Evolutionary conservation across 768 basidiomycete species (phyloP).

Genomic region (Kwoniella botswanensis): DNA sequence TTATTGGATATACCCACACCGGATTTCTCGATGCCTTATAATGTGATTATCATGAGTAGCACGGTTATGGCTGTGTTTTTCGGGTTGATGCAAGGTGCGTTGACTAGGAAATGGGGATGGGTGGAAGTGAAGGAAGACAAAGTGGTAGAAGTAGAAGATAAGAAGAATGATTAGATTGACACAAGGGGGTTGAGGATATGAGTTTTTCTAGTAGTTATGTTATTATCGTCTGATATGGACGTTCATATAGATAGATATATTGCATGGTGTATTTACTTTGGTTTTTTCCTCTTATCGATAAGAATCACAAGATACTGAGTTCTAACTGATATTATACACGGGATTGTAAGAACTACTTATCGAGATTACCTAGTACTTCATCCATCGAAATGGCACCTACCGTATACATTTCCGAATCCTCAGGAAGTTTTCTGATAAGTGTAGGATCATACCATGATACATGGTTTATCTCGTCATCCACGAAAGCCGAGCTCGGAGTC

Average conservation of each 20-base stretch:
- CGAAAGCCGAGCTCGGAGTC: too few species aligned
- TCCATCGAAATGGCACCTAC: not conserved
- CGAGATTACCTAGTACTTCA: not conserved
- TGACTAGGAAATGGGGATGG: conserved; percentile 76
- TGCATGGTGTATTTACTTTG: too few species aligned
- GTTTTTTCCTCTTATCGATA: too few species aligned
- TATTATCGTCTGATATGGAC: not conserved
- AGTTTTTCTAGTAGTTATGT: not conserved
- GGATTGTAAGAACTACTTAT: not conserved
- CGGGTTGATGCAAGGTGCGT: conserved; percentile 84
- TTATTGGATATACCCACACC: conserved; percentile 96
- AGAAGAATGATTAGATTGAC: conserved; percentile 1
- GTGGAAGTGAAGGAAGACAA: conserved; percentile 43
- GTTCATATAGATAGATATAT: not conserved
- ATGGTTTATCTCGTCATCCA: not conserved
- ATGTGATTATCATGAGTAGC: conserved; percentile 92
- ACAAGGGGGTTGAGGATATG: not conserved
- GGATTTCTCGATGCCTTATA: conserved; percentile 99
- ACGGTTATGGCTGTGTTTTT: conserved; percentile 91
- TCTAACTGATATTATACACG: not conserved
- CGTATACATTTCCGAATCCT: not conserved
- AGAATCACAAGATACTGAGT: not conserved
- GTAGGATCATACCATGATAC: not conserved
- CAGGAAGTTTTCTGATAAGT: not conserved
- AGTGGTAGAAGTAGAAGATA: conserved; percentile 4